Evolutionary conservation across 2,329 filamentous ascomycete genomes (phyloP).

Genomic region (Fusarium sp.): DNA sequence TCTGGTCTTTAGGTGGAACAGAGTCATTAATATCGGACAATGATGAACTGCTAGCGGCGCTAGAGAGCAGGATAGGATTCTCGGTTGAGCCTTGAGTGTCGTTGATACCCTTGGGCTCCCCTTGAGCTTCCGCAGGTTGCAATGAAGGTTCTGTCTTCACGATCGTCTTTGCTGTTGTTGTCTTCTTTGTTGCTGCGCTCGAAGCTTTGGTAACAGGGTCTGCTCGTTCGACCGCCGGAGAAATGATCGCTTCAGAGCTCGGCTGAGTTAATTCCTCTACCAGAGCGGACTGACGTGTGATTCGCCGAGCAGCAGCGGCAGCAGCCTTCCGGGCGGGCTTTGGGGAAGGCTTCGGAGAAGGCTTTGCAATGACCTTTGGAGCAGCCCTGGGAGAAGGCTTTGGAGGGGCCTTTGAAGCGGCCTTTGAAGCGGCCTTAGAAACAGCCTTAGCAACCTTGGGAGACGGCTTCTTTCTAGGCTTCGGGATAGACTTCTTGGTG

Average conservation of each 20-base stretch:
- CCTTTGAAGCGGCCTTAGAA: constrained; percentile 5
- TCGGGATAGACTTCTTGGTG: constrained; percentile 19
- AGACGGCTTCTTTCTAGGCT: constrained; percentile 7
- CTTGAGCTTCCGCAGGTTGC: not conserved
- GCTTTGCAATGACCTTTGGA: constrained; percentile 2
- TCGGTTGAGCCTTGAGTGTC: constrained; percentile 1
- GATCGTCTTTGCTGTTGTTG: not conserved
- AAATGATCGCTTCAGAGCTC: not conserved
- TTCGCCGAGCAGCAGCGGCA: not conserved
- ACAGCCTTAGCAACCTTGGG: not conserved
- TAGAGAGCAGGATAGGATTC: constrained; percentile 35
- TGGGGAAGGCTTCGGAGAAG: not conserved
- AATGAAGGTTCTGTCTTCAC: not conserved
- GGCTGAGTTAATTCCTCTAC: not conserved
- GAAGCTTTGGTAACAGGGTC: not conserved
- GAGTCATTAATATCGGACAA: constrained; percentile 1
- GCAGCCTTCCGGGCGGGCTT: not conserved
- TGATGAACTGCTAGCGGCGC: constrained; percentile 21
- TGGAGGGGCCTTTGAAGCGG: not conserved
- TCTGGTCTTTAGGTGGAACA: not conserved
- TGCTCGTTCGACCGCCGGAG: not conserved
- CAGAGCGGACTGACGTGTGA: constrained; percentile 1
- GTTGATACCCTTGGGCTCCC: not conserved
- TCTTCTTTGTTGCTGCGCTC: not conserved
- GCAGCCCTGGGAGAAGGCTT: not conserved